Base-by-base conservation (phyloP, 176 grass and related monocot species). In the Oryza punctata region DNA sequence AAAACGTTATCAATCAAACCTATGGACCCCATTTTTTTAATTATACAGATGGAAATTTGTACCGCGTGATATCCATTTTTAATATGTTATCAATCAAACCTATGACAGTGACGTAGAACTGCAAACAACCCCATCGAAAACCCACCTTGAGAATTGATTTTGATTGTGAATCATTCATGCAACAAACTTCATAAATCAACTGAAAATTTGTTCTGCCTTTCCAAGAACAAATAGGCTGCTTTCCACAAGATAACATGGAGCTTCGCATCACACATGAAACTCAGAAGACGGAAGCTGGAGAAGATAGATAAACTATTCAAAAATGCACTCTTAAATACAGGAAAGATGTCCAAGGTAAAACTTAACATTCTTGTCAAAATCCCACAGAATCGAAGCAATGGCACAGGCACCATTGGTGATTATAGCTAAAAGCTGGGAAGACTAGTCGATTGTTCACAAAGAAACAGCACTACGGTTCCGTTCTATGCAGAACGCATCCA, bases 271-370 rank as follows among this genome's bases (percentile, higher is more conserved):
- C 23, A 79, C 11, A 30, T 3, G 18, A 12, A 1, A 1, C 0
- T 7, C 25, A 18, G 16, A 67, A 15, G 29, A 1, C 0, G 2
- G 2, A 37, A 43, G 15, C 32, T 18, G 54, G 52, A 75, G 16
- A 44, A 60, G 32, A 27, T 47, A 67, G 33, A 16, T 45, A 21
- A 79, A 32, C 75, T 86, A 91, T 65, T 3, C 16, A 91, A 87
- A 90, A 91, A 78, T 75, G 78, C 73, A 82, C 82, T 82, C 72
- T 85, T 88, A 82, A 82, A 85, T 91, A 85, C 86, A 88, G 26
- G 40, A 91, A 81, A 85, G 16, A 46, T 69, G 77, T 77, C 72
- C 66, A 50, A 32, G 33, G 38, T 70, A 75, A 67, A 92, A 85
- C 35, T 78, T 38, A 81, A 60, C 45, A 85, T 41, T 49, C 72